Evolutionary conservation across 2,329 filamentous ascomycete genomes (phyloP).

Genomic region (Cordyceps cateniannulata): DNA sequence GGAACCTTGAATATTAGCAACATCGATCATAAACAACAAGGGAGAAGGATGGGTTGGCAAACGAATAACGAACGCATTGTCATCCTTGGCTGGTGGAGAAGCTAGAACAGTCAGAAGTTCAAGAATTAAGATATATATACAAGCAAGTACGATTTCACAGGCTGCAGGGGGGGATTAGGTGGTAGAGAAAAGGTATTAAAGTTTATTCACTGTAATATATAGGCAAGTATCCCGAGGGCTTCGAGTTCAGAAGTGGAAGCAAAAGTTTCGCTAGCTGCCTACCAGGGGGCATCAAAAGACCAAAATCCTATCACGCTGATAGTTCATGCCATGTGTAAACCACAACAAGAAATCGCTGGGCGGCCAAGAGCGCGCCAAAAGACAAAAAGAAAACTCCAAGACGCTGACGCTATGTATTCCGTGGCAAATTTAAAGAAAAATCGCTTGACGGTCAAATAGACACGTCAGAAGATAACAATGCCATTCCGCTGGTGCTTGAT

Average conservation of each 20-base stretch:
- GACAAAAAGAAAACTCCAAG: neutral
- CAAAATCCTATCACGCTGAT: neutral
- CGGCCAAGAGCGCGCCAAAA: neutral
- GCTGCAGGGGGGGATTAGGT: neutral
- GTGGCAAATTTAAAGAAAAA: neutral
- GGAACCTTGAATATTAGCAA: no score
- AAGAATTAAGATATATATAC: neutral
- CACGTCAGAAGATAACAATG: neutral
- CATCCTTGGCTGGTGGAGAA: no score
- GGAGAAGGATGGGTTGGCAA: neutral
- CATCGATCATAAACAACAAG: no score
- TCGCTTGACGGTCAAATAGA: neutral
- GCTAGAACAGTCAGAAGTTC: neutral
- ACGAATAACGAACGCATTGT: no score
- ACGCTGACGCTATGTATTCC: neutral
- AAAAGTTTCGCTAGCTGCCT: neutral
- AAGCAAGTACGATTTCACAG: neutral
- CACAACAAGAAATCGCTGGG: neutral
- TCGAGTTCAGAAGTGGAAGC: neutral
- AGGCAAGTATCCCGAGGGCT: neutral
- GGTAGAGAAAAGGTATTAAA: neutral
- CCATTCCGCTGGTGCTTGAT: neutral
- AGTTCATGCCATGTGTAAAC: neutral
- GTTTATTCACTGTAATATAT: neutral
- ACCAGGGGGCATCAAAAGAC: neutral